Percentiles rank a stretch among this genome's conserved stretches.
phyloP scores from a whole-genome alignment of 148 eudicot species.

The Pharnaceum exiguum region DNA sequence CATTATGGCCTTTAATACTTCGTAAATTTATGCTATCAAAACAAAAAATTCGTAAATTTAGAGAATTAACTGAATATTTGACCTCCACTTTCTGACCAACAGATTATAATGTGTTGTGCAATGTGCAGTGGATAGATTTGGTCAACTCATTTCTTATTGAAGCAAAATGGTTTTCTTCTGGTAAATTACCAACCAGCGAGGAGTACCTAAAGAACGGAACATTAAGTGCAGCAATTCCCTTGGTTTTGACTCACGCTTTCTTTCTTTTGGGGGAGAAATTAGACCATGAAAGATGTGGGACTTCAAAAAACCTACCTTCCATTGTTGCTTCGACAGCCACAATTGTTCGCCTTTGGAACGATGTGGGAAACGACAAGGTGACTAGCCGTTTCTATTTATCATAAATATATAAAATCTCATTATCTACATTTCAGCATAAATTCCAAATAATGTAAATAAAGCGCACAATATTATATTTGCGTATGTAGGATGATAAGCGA shows the following conservation, averaged over 20 bases:
- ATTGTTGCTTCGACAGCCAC: slow-evolving; percentile 35
- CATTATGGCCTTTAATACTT: too few relatives aligned
- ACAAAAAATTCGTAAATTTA: too few relatives aligned
- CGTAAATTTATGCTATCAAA: too few relatives aligned
- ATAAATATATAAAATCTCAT: too few relatives aligned
- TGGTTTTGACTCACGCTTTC: slow-evolving; percentile 42
- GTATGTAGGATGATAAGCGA: slow-evolving; percentile 33
- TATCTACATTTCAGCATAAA: too few relatives aligned
- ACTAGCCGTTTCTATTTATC: not conserved
- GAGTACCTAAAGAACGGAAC: slow-evolving; percentile 49
- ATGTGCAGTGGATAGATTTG: slow-evolving; percentile 51
- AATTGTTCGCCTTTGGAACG: slow-evolving; percentile 57
- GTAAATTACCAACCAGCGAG: slow-evolving; percentile 27
- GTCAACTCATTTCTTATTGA: slow-evolving; percentile 37
- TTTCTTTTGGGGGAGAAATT: slow-evolving; percentile 40
- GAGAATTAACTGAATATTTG: too few relatives aligned
- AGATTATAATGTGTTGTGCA: not conserved
- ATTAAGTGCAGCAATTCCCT: slow-evolving; percentile 35
- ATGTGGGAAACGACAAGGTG: slow-evolving; percentile 48
- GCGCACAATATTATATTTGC: too few relatives aligned
- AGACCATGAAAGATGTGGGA: slow-evolving; percentile 9
- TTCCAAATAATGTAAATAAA: too few relatives aligned
- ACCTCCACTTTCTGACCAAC: not conserved
- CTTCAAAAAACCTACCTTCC: slow-evolving; percentile 32
- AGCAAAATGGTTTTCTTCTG: slow-evolving; percentile 34